Base-by-base conservation (phyloP, 352 stramenopile species). In the Phytophthora capsici region DNA sequence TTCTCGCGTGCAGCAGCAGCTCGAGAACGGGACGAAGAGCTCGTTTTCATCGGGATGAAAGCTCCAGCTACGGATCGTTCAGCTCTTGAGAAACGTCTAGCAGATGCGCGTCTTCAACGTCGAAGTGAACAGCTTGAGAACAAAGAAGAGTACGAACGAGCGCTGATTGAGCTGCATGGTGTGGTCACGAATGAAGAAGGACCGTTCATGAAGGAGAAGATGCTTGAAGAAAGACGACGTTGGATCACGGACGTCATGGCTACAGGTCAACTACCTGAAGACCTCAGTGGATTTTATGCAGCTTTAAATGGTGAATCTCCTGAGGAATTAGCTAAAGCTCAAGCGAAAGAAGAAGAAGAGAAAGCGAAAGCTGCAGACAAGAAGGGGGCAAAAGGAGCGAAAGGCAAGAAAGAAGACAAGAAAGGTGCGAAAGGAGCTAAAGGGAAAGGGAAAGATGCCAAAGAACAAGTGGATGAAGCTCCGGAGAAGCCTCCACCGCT, bases 21-120 rank as follows among this genome's bases (percentile, higher is more conserved):
- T 25, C 63, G 81, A 2, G 90, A 96, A 51, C 87, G 87, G 14
- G 84, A 96, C 57, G 79, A 89, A 17, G 84, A 95, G 74, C 80
- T 96, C 20, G 62, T 98, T 26, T 98, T 98, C 49, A 95, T 98
- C 54, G 95, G 95, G 28, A 98, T 98, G 93, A 96, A 92, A 63
- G 74, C 86, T 9, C 81, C 83, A 6, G 58, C 63, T 19, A 75
- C 74, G 5, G 73, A 87, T 70, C 75, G 80, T 10, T 83, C 87
- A 20, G 62, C 73, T 28, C 67, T 97, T 3, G 81, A 97, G 58
- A 84, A 81, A 48, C 78, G 91, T 45, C 71, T 98, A 4, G 69
- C 82, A 0, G 74, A 96, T 28, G 86, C 91, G 1, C 82, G 82
- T 34, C 66, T 89, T 12, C 92, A 97, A 65, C 81, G 90, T 30